phyloP scores from a whole-genome alignment of 1,139 yeast genomes.

The Yamadazyma trypodendri region DNA sequence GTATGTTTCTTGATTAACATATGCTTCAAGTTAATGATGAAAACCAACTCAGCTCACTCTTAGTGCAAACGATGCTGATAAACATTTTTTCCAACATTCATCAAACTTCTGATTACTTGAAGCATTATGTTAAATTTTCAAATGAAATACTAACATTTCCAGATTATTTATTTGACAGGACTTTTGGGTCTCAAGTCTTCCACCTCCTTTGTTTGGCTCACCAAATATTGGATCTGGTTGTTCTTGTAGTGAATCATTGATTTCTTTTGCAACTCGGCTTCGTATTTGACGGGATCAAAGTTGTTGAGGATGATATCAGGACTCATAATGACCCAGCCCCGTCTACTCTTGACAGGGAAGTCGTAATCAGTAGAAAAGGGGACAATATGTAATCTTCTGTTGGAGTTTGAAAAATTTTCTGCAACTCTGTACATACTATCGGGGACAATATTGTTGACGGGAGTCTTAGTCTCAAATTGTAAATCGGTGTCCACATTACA shows the following conservation, averaged over 20 bases:
- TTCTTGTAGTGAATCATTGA: constrained; percentile 32
- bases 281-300: constrained; percentile 44
- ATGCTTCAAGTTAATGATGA: constrained; percentile 36
- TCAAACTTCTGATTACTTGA: constrained; percentile 25
- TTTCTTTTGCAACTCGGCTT: constrained; percentile 31
- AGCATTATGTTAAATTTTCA: background rate
- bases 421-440: constrained; percentile 75
- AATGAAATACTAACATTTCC: constrained; percentile 4
- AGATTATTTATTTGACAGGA: constrained; percentile 33
- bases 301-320: constrained; percentile 80
- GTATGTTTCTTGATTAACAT: constrained; percentile 5
- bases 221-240: constrained; percentile 36
- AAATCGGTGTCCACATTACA: constrained; percentile 92
- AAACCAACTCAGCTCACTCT: constrained; percentile 57
- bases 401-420: constrained; percentile 86
- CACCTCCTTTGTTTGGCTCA: constrained; percentile 70
- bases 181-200: constrained; percentile 83
- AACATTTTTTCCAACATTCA: constrained; percentile 47
- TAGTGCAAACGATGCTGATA: constrained; percentile 52
- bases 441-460: constrained; percentile 52
- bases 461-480: constrained; percentile 44
- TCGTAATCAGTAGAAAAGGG: constrained; percentile 66
- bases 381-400: constrained; percentile 77
- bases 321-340: constrained; percentile 89
- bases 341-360: constrained; percentile 67